A percentile compares a stretch with the other conserved stretches of the same genome.
Evolutionary conservation across 495 filamentous ascomycete species (phyloP).

Genomic region (Neurospora sp.): DNA sequence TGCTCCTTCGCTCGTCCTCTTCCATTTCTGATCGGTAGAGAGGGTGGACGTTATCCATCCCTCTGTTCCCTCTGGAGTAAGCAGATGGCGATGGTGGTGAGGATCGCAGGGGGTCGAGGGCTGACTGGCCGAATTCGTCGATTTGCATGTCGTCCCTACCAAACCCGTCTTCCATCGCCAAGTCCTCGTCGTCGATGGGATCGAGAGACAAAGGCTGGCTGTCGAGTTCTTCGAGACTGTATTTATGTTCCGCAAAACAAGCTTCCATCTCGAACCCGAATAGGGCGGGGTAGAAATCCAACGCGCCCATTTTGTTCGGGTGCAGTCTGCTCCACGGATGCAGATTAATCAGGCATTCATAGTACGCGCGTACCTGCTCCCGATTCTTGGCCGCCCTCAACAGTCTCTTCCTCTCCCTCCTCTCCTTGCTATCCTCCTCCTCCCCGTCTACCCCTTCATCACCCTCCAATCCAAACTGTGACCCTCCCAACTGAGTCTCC

Average conservation of each 20-base stretch:
- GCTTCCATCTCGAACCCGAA: constrained; percentile 32
- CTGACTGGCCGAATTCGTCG: not conserved
- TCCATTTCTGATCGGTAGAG: not conserved
- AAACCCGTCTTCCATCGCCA: not conserved
- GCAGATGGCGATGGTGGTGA: not conserved
- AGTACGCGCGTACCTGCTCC: constrained; percentile 20
- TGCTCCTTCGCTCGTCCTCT: not conserved
- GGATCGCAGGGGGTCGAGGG: not conserved
- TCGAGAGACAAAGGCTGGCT: not conserved
- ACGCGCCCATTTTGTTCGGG: constrained; percentile 15
- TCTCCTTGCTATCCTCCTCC: too few relatives aligned
- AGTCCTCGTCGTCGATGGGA: not conserved
- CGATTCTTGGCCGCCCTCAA: constrained; percentile 10
- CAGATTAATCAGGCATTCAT: constrained; percentile 27
- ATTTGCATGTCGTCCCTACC: not conserved
- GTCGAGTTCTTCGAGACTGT: not conserved
- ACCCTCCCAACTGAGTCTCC: too few relatives aligned
- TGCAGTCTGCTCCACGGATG: constrained; percentile 27
- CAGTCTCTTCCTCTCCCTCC: not conserved
- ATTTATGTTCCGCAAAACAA: constrained; percentile 18
- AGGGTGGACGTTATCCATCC: not conserved
- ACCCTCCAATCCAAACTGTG: too few relatives aligned
- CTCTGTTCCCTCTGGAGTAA: not conserved
- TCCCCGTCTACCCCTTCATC: too few relatives aligned
- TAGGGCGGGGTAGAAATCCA: constrained; percentile 34